Percentiles rank a stretch among this genome's conserved stretches.
phyloP scores from a whole-genome alignment of 495 filamentous ascomycete genomes.

The Hypoxylon fuscum region DNA sequence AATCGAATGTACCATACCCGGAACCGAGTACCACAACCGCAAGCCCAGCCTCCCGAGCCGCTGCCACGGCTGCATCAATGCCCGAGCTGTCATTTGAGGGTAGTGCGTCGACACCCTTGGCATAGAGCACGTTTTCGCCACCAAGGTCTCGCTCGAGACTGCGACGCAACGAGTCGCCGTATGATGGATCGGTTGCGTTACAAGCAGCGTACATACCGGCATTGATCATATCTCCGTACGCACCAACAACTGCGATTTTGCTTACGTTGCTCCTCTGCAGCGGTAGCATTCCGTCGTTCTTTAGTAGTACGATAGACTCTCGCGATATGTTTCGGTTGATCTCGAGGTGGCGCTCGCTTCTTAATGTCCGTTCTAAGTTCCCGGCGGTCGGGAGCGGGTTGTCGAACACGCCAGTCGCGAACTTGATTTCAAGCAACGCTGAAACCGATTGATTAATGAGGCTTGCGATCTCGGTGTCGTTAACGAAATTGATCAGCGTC shows the following conservation, averaged over 20 bases:
- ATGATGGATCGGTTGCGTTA: conserved; percentile 21
- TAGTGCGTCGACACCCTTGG: conserved; percentile 17
- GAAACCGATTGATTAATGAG: conserved; percentile 20
- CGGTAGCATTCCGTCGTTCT: conserved; percentile 23
- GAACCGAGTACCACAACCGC: conserved; percentile 22
- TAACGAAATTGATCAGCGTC: conserved; percentile 18
- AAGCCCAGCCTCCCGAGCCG: conserved; percentile 21
- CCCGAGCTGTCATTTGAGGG: conserved; percentile 14
- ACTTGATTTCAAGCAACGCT: conserved; percentile 25
- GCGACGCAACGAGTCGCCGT: conserved; percentile 17
- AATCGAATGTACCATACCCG: conserved; percentile 12
- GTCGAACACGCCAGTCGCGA: conserved; percentile 26
- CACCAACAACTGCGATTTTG: conserved; percentile 27
- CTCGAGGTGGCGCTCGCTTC: conserved; percentile 16
- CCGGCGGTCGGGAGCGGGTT: conserved; percentile 15
- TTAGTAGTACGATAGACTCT: conserved; percentile 26
- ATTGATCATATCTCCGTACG: conserved; percentile 27
- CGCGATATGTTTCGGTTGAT: conserved; percentile 27
- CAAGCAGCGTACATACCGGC: conserved; percentile 27
- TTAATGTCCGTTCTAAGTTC: conserved; percentile 11
- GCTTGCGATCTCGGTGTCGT: conserved; percentile 10
- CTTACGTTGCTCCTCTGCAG: conserved; percentile 7
- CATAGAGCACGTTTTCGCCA: conserved; percentile 23
- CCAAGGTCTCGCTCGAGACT: conserved; percentile 14
- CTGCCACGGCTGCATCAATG: conserved; percentile 20